Conservation (phyloP, 2,329 filamentous ascomycete species). For the Colletotrichum sp. region DNA sequence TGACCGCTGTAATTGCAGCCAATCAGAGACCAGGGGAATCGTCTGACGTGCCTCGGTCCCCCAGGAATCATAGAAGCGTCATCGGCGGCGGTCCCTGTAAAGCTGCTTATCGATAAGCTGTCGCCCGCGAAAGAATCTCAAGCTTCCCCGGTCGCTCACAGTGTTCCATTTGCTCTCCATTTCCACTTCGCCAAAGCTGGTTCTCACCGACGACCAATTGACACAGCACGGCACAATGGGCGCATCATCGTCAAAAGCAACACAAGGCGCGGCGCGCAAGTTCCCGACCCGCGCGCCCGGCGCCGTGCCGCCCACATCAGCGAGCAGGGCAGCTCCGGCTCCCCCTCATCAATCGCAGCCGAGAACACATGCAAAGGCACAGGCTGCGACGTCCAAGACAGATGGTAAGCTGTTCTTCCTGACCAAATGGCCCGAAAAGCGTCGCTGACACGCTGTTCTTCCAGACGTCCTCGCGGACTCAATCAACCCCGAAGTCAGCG, state of each 20-base stretch:
- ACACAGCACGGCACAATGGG: constrained; percentile 39
- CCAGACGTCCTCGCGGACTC: constrained; percentile 45
- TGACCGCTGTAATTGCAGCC: background rate
- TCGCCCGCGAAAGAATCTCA: background rate
- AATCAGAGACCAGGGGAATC: background rate
- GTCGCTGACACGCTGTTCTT: background rate
- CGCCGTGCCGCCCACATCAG: constrained; percentile 16
- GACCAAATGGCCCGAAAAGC: constrained; percentile 9
- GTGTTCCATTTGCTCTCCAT: background rate
- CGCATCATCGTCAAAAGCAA: constrained; percentile 51
- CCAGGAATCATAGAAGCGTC: constrained; percentile 11
- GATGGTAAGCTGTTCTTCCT: constrained; percentile 30
- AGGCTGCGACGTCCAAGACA: constrained; percentile 31
- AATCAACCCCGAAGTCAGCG: constrained; percentile 44
- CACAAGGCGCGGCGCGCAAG: constrained; percentile 43
- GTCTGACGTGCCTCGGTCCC: background rate
- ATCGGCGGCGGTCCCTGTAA: background rate
- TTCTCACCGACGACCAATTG: background rate
- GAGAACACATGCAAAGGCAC: background rate
- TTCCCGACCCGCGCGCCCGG: constrained; percentile 46
- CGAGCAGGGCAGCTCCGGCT: constrained; percentile 17
- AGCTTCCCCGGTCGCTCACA: background rate
- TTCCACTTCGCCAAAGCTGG: background rate
- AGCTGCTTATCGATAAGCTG: constrained; percentile 8
- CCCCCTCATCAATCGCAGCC: constrained; percentile 20